Evolutionary conservation across 75 land plant species (phyloP).

Genomic region (Cupressus sempervirens): DNA sequence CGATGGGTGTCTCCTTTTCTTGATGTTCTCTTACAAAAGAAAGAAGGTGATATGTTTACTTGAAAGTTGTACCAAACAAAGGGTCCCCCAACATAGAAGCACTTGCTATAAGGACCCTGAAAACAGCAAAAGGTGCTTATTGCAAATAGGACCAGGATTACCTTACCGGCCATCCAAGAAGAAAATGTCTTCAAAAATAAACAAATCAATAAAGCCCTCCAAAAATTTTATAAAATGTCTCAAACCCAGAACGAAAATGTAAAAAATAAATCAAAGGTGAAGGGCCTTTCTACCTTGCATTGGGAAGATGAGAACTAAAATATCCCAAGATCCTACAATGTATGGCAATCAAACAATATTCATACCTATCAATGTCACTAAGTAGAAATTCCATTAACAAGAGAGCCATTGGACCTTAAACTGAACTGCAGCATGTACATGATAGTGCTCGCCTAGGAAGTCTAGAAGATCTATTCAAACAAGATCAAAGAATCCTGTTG

Average conservation of each 20-base stretch:
- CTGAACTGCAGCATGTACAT: neutral
- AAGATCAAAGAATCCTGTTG: neutral
- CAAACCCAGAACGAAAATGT: neutral
- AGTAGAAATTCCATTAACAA: neutral
- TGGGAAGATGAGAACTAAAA: neutral
- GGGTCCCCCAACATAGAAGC: neutral
- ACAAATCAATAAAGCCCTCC: neutral
- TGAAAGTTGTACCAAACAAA: neutral
- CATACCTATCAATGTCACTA: neutral
- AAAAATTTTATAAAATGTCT: neutral
- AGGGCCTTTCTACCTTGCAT: neutral
- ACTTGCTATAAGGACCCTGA: neutral
- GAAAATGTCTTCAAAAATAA: neutral
- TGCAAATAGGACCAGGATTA: neutral
- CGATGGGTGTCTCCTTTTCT: neutral
- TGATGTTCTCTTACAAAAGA: neutral
- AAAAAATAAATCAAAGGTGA: neutral
- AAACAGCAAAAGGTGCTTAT: neutral
- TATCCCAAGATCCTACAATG: neutral
- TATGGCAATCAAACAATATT: neutral
- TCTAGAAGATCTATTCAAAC: neutral
- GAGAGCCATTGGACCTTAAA: neutral
- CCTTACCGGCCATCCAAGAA: neutral
- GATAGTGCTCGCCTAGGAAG: neutral
- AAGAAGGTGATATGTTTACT: neutral